Conservation (phyloP, 2,329 filamentous ascomycete species). For the Fusarium pseudocircinatum region DNA sequence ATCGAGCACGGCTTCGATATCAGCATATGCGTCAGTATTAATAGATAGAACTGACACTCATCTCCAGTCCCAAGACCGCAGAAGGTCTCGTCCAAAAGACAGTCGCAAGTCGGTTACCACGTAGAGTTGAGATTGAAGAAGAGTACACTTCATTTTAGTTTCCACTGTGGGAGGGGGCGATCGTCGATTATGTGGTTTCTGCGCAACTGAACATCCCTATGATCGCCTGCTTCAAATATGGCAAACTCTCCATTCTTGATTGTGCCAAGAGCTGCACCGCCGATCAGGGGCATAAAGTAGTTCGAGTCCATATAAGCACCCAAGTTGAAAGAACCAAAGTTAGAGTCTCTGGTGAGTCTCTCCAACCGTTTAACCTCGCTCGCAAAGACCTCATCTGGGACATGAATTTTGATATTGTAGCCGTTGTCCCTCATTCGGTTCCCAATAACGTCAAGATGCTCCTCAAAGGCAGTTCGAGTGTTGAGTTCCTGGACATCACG, state of each 20-base stretch:
- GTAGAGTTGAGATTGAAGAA: background rate
- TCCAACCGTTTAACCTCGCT: fast-evolving
- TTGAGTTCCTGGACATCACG: fast-evolving
- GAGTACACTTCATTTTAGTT: background rate
- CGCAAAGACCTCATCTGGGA: background rate
- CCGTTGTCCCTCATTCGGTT: background rate
- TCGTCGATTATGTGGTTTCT: background rate
- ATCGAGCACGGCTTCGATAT: background rate
- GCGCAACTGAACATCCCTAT: fast-evolving
- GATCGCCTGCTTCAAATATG: fast-evolving
- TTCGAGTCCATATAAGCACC: fast-evolving
- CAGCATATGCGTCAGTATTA: background rate
- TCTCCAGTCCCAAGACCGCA: fast-evolving
- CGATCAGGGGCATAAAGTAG: background rate
- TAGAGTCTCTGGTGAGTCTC: no score
- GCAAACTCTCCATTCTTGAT: background rate
- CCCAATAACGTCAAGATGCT: background rate
- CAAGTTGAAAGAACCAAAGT: background rate
- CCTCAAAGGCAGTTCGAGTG: background rate
- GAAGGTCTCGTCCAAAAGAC: no score
- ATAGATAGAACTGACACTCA: background rate
- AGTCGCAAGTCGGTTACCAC: background rate
- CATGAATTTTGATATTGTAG: background rate
- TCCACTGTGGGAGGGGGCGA: background rate
- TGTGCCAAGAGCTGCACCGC: fast-evolving